Evolutionary conservation across 2,329 filamentous ascomycete genomes (phyloP), one percentile per base, ranked within the genome.

Genomic region (Penicillium expansum): DNA sequence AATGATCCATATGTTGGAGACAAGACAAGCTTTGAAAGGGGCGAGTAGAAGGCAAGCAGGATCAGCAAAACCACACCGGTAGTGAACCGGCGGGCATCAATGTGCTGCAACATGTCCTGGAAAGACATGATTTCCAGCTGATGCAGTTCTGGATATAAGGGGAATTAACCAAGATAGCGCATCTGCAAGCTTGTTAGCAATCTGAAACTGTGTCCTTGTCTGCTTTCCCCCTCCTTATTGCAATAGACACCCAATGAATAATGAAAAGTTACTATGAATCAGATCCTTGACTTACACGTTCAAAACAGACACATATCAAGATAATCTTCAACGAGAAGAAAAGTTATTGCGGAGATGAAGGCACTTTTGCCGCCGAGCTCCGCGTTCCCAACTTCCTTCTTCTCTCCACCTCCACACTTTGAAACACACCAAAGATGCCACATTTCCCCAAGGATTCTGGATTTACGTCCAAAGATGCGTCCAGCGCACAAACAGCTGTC

Each of bases 1-100:
- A 96, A 90, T 16, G 87, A 86, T 51, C 94, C 94, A 74, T 95
- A 97, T 11, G 95, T 89, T 2, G 94, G 94, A 20, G 91, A 90
- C 33, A 97, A 80, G 38, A 84, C 87, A 60, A 92, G 80, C 69
- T 91, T 85, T 33, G 76, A 78, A 24, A 78, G 64, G 32, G 72
- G 71, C 5, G 77, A 76, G 58, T 72, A 78, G 33, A 71, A 67
- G 1, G 75, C 76, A 18, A 72, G 68, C 22, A 79, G 68, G 22
- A 73, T 58, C 35, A 77, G 64, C 51, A 78, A 60, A 29, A 70
- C 67, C 30, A 71, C 61, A n/a, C 67, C 70, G 48, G 59, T 62
- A 38, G 54, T 67, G 45, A 69, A 58, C 53, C 66, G 64, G 56
- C 56, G 65, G 57, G 54, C 55, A 54, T 73, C 70, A 58, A 64